A percentile compares a stretch with the other conserved stretches of the same genome.
Conservation (phyloP, 352 stramenopile genomes). For the Phytophthora melonis region DNA sequence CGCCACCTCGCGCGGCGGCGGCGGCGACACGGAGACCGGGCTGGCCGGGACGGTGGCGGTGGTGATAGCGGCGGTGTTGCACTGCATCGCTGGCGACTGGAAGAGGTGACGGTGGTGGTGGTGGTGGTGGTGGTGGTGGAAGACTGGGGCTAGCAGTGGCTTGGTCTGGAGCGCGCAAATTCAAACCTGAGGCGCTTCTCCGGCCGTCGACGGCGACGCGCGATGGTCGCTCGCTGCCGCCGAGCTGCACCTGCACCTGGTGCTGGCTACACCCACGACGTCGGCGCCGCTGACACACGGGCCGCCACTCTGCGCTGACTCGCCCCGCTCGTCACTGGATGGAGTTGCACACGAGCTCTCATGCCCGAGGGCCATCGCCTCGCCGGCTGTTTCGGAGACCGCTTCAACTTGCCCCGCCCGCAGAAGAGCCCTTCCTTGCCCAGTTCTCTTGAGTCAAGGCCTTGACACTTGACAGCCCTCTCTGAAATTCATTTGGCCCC, state of each 20-base stretch:
- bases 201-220: not conserved
- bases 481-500: not conserved
- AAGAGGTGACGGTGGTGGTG: not conserved
- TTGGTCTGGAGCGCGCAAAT: conserved; percentile 36
- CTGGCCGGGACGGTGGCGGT: too few relatives aligned
- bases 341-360: conserved; percentile 33
- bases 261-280: conserved; percentile 26
- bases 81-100: conserved; percentile 24
- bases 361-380: not conserved
- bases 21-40: not conserved
- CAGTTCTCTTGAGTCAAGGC: conserved; percentile 10
- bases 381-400: conserved; percentile 20
- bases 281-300: conserved; percentile 14
- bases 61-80: conserved; percentile 3
- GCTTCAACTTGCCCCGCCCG: conserved; percentile 32
- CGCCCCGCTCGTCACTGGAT: conserved; percentile 33
- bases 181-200: conserved; percentile 43
- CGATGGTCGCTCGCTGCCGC: conserved; percentile 23
- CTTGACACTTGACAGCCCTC: not conserved
- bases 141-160: conserved; percentile 26
- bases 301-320: conserved; percentile 40
- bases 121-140: not conserved
- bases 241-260: not conserved
- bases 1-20: conserved; percentile 54
- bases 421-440: conserved; percentile 25